phyloP scores from a whole-genome alignment of 176 grass and related monocot genomes.

The Rhipidocladum racemiflorum region DNA sequence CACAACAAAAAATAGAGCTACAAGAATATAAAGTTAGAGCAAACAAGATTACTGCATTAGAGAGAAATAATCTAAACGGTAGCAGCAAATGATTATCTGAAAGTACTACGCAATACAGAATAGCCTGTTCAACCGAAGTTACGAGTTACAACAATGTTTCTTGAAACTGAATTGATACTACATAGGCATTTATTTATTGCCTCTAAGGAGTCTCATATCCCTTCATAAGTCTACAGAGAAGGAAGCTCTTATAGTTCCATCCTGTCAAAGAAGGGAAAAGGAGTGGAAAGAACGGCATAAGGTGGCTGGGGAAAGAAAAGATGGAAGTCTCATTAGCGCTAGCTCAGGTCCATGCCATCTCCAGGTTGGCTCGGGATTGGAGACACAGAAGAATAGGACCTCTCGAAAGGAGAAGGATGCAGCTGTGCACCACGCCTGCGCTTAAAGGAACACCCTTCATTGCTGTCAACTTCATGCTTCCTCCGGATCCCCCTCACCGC shows the following conservation, averaged over 20 bases:
- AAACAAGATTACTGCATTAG: constrained; percentile 6
- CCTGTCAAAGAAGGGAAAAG: constrained; percentile 40
- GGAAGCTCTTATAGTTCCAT: constrained; percentile 55
- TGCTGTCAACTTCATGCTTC: constrained; percentile 78
- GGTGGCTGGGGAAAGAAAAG: constrained; percentile 40
- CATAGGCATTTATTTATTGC: constrained; percentile 57
- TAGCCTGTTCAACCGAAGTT: constrained; percentile 42
- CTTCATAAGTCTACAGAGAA: constrained; percentile 51
- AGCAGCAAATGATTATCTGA: constrained; percentile 11
- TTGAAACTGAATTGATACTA: constrained; percentile 50
- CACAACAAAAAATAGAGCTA: not conserved
- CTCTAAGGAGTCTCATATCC: constrained; percentile 61
- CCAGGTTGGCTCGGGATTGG: constrained; percentile 81
- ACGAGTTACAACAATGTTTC: constrained; percentile 59
- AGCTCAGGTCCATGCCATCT: constrained; percentile 99
- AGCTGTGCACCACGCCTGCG: constrained; percentile 69
- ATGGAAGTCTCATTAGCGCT: constrained; percentile 61
- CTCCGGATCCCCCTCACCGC: constrained; percentile 90
- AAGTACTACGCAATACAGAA: constrained; percentile 39
- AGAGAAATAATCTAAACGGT: constrained; percentile 4
- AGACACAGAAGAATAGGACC: constrained; percentile 66
- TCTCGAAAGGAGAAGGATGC: constrained; percentile 86
- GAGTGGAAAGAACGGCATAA: constrained; percentile 31
- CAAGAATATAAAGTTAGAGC: constrained; percentile 2
- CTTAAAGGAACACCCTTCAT: constrained; percentile 84